Base-by-base conservation (phyloP, 164 flowering plant genomes). In the Malania oleifera region DNA sequence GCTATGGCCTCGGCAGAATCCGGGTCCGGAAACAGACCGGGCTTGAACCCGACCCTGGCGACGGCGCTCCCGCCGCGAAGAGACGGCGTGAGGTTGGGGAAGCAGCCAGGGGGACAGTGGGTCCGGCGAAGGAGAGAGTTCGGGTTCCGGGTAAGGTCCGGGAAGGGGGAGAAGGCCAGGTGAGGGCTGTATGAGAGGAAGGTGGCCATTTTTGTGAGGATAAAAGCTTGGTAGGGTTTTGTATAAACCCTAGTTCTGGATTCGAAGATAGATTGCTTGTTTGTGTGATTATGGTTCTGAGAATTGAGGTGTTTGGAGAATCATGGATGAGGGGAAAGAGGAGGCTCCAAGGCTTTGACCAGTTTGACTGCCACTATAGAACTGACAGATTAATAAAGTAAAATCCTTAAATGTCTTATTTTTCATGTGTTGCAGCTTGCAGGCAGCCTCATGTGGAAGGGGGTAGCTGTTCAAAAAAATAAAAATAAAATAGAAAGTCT, bases 1-100 rank as follows among this genome's bases (percentile, higher is more conserved):
- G 80, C 7, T 12, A 64, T 15, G 11, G 46, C 75, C 27, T 72
- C 79, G 1, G 75, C 57, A 14, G 25, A 25, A 13, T 80, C 83
- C 26, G 70, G 73, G 67, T 80, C 82, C 2, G 76, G 72, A 2
- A 74, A 52, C 11, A 71, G 41, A 12, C 63, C 74, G 38, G 82
- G 72, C 39, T 64, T 61, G 60, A 83, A 73, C 43, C 86, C 86
- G 34, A 73, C 66, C 40, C 72, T 64, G 52, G 76, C 74, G 2
- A 77, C 76, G 7, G 67, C 70, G 5, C 71, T 26, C 0, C 73
- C 67, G 17, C 80, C 68, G 14, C 84, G 80, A 54, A 56, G 64
- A n/a, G 56, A 60, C 10, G 73, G 72, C 55, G 50, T 71, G 17
- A 39, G 67, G 37, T 24, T 35, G 19, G 62, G 15, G 27, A 56